Evolutionary conservation across 2,329 filamentous ascomycete genomes (phyloP).

Genomic region (Colletotrichum destructivum): DNA sequence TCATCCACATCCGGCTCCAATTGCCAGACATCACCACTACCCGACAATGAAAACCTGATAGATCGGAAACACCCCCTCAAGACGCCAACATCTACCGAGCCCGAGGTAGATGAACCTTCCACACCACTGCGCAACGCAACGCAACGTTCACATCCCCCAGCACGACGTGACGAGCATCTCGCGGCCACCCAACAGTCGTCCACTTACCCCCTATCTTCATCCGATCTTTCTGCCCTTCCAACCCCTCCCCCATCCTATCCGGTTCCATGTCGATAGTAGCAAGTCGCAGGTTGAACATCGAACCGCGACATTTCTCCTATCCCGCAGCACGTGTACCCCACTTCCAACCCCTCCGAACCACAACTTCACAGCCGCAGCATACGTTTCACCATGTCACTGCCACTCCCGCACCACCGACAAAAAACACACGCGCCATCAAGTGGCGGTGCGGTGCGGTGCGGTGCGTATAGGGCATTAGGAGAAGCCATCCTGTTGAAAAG

Average conservation of each 20-base stretch:
- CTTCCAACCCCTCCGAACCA: background rate
- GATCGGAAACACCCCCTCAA: background rate
- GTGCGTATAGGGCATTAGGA: no score
- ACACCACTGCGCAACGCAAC: background rate
- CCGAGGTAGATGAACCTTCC: background rate
- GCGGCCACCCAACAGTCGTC: background rate
- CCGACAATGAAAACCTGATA: no score
- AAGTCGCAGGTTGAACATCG: background rate
- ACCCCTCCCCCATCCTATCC: background rate
- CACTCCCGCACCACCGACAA: background rate
- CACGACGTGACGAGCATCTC: background rate
- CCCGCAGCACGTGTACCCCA: background rate
- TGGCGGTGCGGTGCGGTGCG: constrained; percentile 8
- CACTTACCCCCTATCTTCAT: background rate
- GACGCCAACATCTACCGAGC: background rate
- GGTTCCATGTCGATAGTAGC: background rate
- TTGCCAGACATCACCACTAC: background rate
- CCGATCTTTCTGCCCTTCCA: constrained; percentile 1
- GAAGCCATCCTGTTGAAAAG: background rate
- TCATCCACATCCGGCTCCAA: background rate
- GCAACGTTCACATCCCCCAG: background rate
- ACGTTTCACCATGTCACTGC: constrained; percentile 17
- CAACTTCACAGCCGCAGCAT: constrained; percentile 21
- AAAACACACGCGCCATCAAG: constrained; percentile 25
- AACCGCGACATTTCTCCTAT: background rate